These are phyloP conservation scores for Epichloe glyceriae DNA, from an alignment of 2,329 filamentous ascomycete species.

Conservation along the genomic window DNA sequence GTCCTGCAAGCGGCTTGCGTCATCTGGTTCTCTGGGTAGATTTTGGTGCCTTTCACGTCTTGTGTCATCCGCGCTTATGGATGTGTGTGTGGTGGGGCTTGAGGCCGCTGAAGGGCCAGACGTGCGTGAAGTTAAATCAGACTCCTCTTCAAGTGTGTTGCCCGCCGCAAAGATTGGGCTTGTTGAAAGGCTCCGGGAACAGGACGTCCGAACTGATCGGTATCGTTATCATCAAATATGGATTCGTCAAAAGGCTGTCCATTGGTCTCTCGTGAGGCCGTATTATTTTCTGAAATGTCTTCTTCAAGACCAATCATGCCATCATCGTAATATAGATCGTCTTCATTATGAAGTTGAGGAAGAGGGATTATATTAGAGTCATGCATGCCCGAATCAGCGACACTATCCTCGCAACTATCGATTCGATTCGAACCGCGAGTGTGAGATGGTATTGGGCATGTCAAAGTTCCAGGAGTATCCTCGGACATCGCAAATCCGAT, in stretches of 20 bases:
- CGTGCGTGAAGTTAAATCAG: constrained; percentile 31
- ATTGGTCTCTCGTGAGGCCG: constrained; percentile 30
- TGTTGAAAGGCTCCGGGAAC: constrained; percentile 45
- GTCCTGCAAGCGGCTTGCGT: not conserved
- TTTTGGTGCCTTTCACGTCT: not conserved
- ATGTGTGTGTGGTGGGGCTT: constrained; percentile 41
- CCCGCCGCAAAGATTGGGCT: constrained; percentile 33
- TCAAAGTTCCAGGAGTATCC: constrained; percentile 23
- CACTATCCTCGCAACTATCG: constrained; percentile 7
- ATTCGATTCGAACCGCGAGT: not conserved
- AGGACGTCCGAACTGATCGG: constrained; percentile 47
- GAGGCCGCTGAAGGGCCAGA: constrained; percentile 30
- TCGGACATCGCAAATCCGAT: constrained; percentile 45
- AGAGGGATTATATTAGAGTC: constrained; percentile 10
- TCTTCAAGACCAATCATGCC: constrained; percentile 38
- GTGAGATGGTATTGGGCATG: constrained; percentile 5
- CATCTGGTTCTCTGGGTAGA: not conserved
- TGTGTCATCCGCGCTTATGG: constrained; percentile 23
- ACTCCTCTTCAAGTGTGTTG: constrained; percentile 26
- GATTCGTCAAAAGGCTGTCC: constrained; percentile 55
- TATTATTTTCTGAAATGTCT: constrained; percentile 34
- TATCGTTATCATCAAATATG: constrained; percentile 57
- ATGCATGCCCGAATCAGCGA: constrained; percentile 32
- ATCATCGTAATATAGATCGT: constrained; percentile 60
- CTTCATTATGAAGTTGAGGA: constrained; percentile 23